Conservation (phyloP, 1,284 basidiomycete species). For the Cryptococcus neoformans region DNA sequence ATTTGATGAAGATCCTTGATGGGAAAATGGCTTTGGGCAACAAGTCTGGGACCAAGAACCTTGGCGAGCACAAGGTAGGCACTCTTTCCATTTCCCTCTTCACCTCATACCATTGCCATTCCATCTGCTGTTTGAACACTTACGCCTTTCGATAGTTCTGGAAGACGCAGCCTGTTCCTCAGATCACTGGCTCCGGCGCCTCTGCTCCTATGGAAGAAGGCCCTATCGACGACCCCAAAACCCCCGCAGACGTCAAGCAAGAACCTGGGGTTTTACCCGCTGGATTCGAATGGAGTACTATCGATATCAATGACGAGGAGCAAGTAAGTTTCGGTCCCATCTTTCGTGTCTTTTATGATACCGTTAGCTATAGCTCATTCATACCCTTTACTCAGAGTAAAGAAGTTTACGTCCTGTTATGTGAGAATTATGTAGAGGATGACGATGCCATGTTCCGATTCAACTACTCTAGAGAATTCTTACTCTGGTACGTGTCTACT, state of each 20-base stretch:
- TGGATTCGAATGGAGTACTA: constrained; percentile 86
- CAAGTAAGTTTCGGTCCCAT: constrained; percentile 56
- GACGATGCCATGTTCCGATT: constrained; percentile 94
- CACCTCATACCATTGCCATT: background rate
- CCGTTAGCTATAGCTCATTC: background rate
- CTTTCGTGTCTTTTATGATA: background rate
- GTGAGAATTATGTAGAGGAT: constrained; percentile 95
- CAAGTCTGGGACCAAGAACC: constrained; percentile 63
- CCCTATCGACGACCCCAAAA: constrained; percentile 79
- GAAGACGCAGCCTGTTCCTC: constrained; percentile 92
- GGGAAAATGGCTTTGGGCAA: constrained; percentile 43
- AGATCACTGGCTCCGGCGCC: constrained; percentile 42
- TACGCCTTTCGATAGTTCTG: constrained; percentile 66
- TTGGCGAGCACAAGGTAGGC: constrained; percentile 80
- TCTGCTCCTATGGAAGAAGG: constrained; percentile 64
- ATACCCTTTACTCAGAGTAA: constrained; percentile 58
- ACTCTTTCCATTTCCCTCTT: background rate
- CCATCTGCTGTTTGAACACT: background rate
- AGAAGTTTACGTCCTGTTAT: constrained; percentile 90
- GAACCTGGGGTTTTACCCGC: constrained; percentile 84
- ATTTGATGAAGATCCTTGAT: constrained; percentile 50
- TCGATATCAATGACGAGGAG: constrained; percentile 74
- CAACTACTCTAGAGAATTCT: constrained; percentile 91
- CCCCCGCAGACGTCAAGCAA: constrained; percentile 74
- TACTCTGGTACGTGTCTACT: constrained; percentile 70